Base-by-base conservation (phyloP, 805 yeast species). In the Alloascoidea africana region DNA sequence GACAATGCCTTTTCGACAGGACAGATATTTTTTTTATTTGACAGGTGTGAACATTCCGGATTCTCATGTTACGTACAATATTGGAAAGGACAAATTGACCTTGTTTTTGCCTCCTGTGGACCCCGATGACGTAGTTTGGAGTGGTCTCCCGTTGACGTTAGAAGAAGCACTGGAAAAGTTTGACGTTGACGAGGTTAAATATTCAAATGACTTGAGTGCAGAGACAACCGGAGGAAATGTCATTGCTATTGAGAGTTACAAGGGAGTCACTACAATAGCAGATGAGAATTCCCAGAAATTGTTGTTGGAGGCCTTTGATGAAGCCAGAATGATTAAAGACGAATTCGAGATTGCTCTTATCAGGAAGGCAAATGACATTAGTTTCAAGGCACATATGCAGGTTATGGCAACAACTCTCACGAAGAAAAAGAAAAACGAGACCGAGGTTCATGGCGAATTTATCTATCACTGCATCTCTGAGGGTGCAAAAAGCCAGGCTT, bases 361-460 rank as follows among this genome's bases (percentile, higher is more conserved):
- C 76, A 69, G 70, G 42, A 75, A 78, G 47, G 97, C 96, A 8
- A 70, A 93, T 16, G 66, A 67, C 46, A 83, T 91, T 52, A 79
- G 94, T 4, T 96, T 85, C 51, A 80, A 79, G 42, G 78, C 89
- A 32, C 98, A 89, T 55, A 56, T 72, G 18, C 94, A 95, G 0
- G 96, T 84, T 30, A 85, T 89, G 96, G 76, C 86, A 18, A 94
- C 96, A 1, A 53, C 81, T 19, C 94, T 95, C 5, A 83, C 86
- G 41, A 94, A 86, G 57, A 51, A 55, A 18, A 23, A 23, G n/a
- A 62, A 66, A 5, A 81, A 80, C 43, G 98, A 89, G 59, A 75
- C 86, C 4, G 97, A 89, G 54, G 73, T 89, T 34, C 96, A 91
- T 51, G 98, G 97, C 2, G 97, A 91, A 54, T 89, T 91, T 55